Evolutionary conservation across 1,284 basidiomycete species (phyloP).

Genomic region (Heterobasidion irregulare): DNA sequence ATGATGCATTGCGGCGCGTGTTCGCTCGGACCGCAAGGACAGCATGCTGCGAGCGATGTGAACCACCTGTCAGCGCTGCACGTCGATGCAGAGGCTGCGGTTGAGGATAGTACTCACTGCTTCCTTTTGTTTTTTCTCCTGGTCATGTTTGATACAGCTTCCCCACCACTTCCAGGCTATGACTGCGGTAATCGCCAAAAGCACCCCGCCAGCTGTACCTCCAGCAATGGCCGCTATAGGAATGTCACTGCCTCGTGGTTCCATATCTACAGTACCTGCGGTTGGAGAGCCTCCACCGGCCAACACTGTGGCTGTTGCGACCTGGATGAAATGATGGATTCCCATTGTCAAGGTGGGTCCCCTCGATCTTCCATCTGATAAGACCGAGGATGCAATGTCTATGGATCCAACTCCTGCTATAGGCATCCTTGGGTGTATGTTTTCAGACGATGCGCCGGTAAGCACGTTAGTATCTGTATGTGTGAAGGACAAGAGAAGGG

Average conservation of each 20-base stretch:
- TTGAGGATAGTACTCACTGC: constrained; percentile 23
- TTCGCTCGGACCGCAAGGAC: constrained; percentile 27
- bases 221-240: constrained; percentile 45
- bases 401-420: too few species aligned
- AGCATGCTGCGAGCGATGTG: constrained; percentile 15
- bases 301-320: constrained; percentile 25
- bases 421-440: too few species aligned
- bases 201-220: constrained; percentile 36
- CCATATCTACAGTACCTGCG: neutral
- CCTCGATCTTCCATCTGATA: too few species aligned
- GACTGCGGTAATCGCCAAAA: constrained; percentile 35
- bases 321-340: neutral
- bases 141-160: constrained; percentile 29
- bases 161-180: constrained; percentile 45
- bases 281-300: constrained; percentile 9
- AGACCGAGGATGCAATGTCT: too few species aligned
- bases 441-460: too few species aligned
- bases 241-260: constrained; percentile 12
- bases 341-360: neutral
- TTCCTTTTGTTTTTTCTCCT: constrained; percentile 28
- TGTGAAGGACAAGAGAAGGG: neutral
- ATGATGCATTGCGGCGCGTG: constrained; percentile 29
- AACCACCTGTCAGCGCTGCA: neutral
- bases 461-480: neutral
- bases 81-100: neutral